Conservation (phyloP, 2,329 filamentous ascomycete genomes). For the Tolypocladium nubicola region DNA sequence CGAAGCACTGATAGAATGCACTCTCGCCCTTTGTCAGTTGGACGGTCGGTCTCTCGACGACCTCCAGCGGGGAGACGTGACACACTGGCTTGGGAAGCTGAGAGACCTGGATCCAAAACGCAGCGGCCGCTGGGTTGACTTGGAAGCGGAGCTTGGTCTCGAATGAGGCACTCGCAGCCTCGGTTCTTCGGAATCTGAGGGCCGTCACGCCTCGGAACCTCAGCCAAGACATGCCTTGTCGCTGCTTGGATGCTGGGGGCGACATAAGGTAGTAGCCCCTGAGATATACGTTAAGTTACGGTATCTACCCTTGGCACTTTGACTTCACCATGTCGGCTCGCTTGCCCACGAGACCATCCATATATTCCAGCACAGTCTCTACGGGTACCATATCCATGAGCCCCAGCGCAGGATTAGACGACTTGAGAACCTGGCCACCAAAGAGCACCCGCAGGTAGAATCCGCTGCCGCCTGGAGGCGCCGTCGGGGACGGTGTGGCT, state of each 20-base stretch:
- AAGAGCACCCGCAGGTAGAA: slow-evolving; percentile 60
- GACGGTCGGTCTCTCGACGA: slow-evolving; percentile 28
- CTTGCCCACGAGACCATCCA: slow-evolving; percentile 59
- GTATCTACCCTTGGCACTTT: slow-evolving; percentile 9
- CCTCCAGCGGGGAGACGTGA: slow-evolving; percentile 34
- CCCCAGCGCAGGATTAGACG: slow-evolving; percentile 59
- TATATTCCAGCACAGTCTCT: slow-evolving; percentile 53
- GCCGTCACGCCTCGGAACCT: no score
- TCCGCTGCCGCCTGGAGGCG: slow-evolving; percentile 6
- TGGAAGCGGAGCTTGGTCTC: slow-evolving; percentile 35
- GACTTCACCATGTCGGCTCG: slow-evolving; percentile 31
- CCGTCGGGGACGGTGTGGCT: neutral
- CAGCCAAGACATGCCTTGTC: neutral
- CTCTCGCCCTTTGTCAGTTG: slow-evolving; percentile 45
- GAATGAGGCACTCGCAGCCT: neutral
- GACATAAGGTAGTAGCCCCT: neutral
- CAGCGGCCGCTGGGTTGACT: slow-evolving; percentile 63
- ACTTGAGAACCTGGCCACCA: slow-evolving; percentile 54
- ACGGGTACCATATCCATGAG: slow-evolving; percentile 60
- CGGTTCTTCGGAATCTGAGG: neutral
- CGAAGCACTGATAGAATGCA: slow-evolving; percentile 71
- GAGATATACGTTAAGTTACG: neutral
- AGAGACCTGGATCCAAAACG: slow-evolving; percentile 64
- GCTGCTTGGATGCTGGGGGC: neutral
- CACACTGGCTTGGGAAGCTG: slow-evolving; percentile 53